Evolutionary conservation across 495 filamentous ascomycete genomes (phyloP).

Genomic region (Podospora pseudopauciseta): DNA sequence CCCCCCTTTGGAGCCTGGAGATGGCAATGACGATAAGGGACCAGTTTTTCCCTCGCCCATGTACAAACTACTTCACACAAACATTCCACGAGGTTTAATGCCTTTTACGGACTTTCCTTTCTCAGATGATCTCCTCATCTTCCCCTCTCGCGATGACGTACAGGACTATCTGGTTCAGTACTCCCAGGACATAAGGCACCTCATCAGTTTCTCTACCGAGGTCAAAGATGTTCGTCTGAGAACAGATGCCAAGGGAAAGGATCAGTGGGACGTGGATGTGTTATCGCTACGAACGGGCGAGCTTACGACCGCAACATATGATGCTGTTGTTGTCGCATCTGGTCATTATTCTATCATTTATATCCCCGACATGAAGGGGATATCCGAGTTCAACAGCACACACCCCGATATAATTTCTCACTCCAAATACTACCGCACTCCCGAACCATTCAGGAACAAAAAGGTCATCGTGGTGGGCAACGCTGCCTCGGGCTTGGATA

Average conservation of each 20-base stretch:
- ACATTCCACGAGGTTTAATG: slow-evolving; percentile 84
- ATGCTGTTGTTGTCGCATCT: slow-evolving; percentile 79
- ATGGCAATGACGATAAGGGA: slow-evolving; percentile 12
- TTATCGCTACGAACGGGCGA: slow-evolving; percentile 41
- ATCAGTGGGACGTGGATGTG: slow-evolving; percentile 51
- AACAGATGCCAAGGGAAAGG: slow-evolving; percentile 24
- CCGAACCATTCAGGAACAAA: slow-evolving; percentile 53
- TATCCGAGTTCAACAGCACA: slow-evolving; percentile 47
- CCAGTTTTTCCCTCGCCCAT: slow-evolving; percentile 66
- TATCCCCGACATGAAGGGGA: slow-evolving; percentile 54
- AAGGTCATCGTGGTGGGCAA: slow-evolving; percentile 70
- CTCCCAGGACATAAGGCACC: slow-evolving; percentile 55
- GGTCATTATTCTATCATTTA: slow-evolving; percentile 75
- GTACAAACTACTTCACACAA: slow-evolving; percentile 78
- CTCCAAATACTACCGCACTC: slow-evolving; percentile 71
- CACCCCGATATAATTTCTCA: slow-evolving; percentile 69
- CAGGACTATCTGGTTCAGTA: slow-evolving; percentile 73
- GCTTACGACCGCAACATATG: slow-evolving; percentile 53
- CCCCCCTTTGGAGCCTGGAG: slow-evolving; percentile 31
- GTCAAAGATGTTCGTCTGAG: slow-evolving; percentile 37
- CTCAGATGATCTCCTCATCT: slow-evolving; percentile 57
- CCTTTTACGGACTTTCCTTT: slow-evolving; percentile 68
- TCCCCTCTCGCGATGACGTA: slow-evolving; percentile 65
- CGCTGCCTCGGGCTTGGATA: slow-evolving; percentile 74
- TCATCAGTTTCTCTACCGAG: slow-evolving; percentile 43